Base-by-base conservation (phyloP, 768 basidiomycete genomes). In the Podaxis carcinomalis region DNA sequence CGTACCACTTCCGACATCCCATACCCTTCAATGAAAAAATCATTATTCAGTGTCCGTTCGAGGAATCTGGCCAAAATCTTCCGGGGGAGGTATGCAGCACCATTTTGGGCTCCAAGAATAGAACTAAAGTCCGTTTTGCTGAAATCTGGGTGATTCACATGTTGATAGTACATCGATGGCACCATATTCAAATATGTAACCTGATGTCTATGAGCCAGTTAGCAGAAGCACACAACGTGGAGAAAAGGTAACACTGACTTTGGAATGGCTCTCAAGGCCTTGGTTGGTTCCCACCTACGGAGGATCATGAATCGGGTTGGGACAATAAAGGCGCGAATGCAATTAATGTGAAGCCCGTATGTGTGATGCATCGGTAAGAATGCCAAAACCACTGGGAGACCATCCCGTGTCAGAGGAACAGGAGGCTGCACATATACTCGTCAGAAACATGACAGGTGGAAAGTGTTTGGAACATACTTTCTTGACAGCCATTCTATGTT, bases 11-110 rank as follows among this genome's bases (percentile, higher is more conserved):
- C 87, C 0, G 87, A 87, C 79, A 88, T 82, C 25, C 89, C 90
- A 63, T 87, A 90, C 0, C 87, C 88, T 85, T 59, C 28, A 6
- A 47, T 54, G 4, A 82, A 68, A 0, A 67, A 63, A 0, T 69
- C 67, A 9, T 76, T 72, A n/a, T 66, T 59, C 0, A 78, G 72
- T 6, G 79, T 62, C 2, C 81, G 51, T 51, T 67, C 50, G 19
- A 65, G 44, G 16, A 87, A 67, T 53, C 76, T 78, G 19, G 71
- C 68, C 0, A 72, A 73, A 7, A 90, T 74, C 16, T 81, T 75
- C 1, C 80, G 77, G 0, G 89, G 85, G n/a, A 90, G 79, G 66
- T 88, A 83, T 2, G 89, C 88, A 0, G 86, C 89, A 6, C 88
- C 89, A 57, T 78, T 80, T 11, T 68, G 71, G 21, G 84, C 63